Evolutionary conservation across 805 yeast genomes (phyloP).

Genomic region (Metschnikowia anglica): DNA sequence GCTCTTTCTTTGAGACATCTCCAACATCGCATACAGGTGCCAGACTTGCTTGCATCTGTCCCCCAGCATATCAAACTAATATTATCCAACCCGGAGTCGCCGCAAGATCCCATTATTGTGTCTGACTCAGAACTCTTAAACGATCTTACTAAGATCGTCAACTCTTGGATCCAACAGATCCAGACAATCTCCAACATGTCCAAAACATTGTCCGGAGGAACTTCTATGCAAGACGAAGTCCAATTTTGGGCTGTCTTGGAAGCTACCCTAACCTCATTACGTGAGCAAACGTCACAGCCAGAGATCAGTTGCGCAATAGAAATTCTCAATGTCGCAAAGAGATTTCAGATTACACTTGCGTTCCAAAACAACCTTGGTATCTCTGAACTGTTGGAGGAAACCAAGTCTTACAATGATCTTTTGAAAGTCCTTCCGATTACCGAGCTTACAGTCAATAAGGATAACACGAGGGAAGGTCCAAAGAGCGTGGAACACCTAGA

Average conservation of each 20-base stretch:
- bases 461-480: slow-evolving; percentile 11
- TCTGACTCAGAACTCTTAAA: slow-evolving; percentile 60
- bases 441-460: slow-evolving; percentile 38
- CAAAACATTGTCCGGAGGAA: slow-evolving; percentile 55
- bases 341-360: slow-evolving; percentile 77
- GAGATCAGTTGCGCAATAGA: slow-evolving; percentile 59
- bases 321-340: slow-evolving; percentile 63
- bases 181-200: slow-evolving; percentile 54
- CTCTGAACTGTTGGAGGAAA: slow-evolving; percentile 48
- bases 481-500: slow-evolving; percentile 43
- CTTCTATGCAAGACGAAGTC: slow-evolving; percentile 59
- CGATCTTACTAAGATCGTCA: slow-evolving; percentile 64
- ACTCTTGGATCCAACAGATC: slow-evolving; percentile 69
- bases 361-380: slow-evolving; percentile 73
- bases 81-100: slow-evolving; percentile 26
- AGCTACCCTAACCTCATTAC: slow-evolving; percentile 51
- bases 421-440: slow-evolving; percentile 69
- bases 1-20: slow-evolving; percentile 64
- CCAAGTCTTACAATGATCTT: slow-evolving; percentile 59
- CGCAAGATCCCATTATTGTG: slow-evolving; percentile 24
- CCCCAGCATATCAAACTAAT: slow-evolving; percentile 47
- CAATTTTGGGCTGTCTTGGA: slow-evolving; percentile 79
- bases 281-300: slow-evolving; percentile 54
- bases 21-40: slow-evolving; percentile 65
- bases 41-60: slow-evolving; percentile 53